phyloP scores from a whole-genome alignment of 371 early-diverging fungal genomes.

The Funneliformis caledonium region DNA sequence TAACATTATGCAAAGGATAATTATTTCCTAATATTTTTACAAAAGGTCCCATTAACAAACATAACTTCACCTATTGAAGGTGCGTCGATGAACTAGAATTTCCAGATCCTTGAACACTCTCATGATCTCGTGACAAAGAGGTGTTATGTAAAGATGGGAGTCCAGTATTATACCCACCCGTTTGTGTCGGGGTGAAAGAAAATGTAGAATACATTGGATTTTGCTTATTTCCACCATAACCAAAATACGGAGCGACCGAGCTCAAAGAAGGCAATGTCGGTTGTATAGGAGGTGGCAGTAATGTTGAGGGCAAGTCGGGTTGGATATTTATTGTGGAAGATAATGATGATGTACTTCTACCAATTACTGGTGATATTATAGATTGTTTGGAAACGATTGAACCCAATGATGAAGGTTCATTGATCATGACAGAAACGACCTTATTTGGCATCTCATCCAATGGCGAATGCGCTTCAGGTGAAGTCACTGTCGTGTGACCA shows the following conservation, averaged over 20 bases:
- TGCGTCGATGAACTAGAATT: no score
- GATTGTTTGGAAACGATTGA: neutral
- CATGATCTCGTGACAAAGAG: no score
- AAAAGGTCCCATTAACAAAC: no score
- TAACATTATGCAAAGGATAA: no score
- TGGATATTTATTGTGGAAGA: neutral
- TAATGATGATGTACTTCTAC: neutral
- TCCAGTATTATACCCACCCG: no score
- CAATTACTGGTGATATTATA: neutral
- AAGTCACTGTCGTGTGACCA: constrained; percentile 6
- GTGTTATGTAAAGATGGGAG: no score
- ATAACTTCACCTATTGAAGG: no score
- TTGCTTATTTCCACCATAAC: constrained; percentile 11
- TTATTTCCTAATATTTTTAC: no score
- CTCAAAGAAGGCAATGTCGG: constrained; percentile 31
- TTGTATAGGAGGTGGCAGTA: constrained; percentile 1
- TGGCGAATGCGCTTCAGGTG: neutral
- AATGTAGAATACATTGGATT: no score
- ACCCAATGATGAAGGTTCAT: neutral
- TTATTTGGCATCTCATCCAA: constrained; percentile 13
- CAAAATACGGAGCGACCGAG: neutral
- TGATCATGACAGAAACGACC: neutral
- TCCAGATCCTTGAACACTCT: no score
- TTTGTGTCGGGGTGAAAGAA: no score
- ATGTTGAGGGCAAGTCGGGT: neutral